Percentiles rank a stretch among this genome's conserved stretches.
Conservation (phyloP, 2,329 filamentous ascomycete genomes). For the Ophiostoma quercus region DNA sequence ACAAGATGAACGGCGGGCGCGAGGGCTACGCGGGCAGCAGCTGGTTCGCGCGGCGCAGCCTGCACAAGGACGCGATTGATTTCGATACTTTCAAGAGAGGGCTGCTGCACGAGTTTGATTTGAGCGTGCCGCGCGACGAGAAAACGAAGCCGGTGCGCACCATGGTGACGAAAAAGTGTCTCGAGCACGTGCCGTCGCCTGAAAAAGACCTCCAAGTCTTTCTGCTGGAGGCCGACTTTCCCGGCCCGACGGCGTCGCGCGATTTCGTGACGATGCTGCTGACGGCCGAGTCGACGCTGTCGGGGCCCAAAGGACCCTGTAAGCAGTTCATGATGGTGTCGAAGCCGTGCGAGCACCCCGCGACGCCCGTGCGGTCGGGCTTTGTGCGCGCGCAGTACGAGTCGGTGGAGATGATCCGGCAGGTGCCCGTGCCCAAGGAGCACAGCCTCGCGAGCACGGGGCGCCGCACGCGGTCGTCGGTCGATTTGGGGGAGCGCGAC, state of each 20-base stretch:
- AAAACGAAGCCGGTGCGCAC: slow-evolving; percentile 73
- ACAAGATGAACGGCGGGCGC: slow-evolving; percentile 41
- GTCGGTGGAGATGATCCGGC: slow-evolving; percentile 84
- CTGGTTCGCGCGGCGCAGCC: slow-evolving; percentile 83
- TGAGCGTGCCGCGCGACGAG: slow-evolving; percentile 52
- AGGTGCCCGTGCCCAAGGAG: slow-evolving; percentile 55
- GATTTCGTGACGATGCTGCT: slow-evolving; percentile 81
- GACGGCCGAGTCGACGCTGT: slow-evolving; percentile 22
- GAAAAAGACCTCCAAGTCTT: slow-evolving; percentile 52
- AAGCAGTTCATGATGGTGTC: slow-evolving; percentile 83
- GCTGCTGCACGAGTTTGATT: slow-evolving; percentile 69
- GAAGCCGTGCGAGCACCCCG: slow-evolving; percentile 72
- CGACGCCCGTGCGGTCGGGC: slow-evolving; percentile 62
- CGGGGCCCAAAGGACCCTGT: slow-evolving; percentile 37
- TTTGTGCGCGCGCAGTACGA: slow-evolving; percentile 84
- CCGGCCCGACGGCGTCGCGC: slow-evolving; percentile 77
- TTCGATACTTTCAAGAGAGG: slow-evolving; percentile 75
- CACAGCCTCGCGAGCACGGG: slow-evolving; percentile 22
- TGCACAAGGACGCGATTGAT: slow-evolving; percentile 53
- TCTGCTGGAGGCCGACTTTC: slow-evolving; percentile 82
- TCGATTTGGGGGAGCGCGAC: slow-evolving; percentile 36
- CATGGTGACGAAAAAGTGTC: slow-evolving; percentile 71
- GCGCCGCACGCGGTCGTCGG: slow-evolving; percentile 42
- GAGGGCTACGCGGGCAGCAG: slow-evolving; percentile 76
- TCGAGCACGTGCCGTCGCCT: slow-evolving; percentile 53